phyloP scores from a whole-genome alignment of 352 stramenopile species.

The Blastocystis hominis region DNA sequence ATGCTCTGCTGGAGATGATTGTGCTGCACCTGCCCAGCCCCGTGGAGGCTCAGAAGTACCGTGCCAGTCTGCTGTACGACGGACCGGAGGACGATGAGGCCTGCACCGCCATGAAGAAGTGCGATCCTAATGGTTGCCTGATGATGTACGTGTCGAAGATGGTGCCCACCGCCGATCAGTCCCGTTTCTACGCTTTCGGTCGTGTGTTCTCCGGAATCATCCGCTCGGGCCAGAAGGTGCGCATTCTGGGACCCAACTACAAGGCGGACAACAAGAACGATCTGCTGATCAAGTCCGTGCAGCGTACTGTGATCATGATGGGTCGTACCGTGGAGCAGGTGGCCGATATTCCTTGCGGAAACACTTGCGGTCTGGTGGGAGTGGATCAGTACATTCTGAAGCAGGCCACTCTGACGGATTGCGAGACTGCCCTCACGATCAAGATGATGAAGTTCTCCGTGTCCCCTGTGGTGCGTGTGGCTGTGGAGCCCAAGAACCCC shows the following conservation, averaged over 20 bases:
- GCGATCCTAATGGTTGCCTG: constrained; percentile 88
- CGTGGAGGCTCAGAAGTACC: constrained; percentile 86
- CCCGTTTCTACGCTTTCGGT: constrained; percentile 97
- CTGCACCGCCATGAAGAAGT: constrained; percentile 90
- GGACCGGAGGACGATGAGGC: constrained; percentile 92
- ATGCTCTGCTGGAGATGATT: constrained; percentile 99
- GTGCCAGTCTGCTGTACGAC: constrained; percentile 94
- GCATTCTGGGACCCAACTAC: constrained; percentile 98
- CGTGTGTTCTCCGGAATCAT: constrained; percentile 98
- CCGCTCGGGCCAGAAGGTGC: constrained; percentile 93
- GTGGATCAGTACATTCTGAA: constrained; percentile 99
- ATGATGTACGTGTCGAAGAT: constrained; percentile 99
- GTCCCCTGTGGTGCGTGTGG: constrained; percentile 95
- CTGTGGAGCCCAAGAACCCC: constrained; percentile 95
- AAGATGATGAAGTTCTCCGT: constrained; percentile 99
- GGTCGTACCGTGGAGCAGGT: constrained; percentile 93
- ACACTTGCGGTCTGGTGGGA: constrained; percentile 95
- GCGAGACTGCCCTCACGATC: constrained; percentile 90
- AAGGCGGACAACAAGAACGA: constrained; percentile 98
- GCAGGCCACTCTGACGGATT: constrained; percentile 95
- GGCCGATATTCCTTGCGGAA: constrained; percentile 93
- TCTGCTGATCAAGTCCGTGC: constrained; percentile 98
- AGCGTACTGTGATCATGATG: constrained; percentile 99
- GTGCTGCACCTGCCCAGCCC: constrained; percentile 95
- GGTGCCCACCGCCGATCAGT: constrained; percentile 93